Percentiles rank a stretch among this genome's conserved stretches.
These are phyloP conservation scores for Coemansia sp. DNA, from an alignment of 192 early-diverging fungal genomes.

Conservation along the genomic window DNA sequence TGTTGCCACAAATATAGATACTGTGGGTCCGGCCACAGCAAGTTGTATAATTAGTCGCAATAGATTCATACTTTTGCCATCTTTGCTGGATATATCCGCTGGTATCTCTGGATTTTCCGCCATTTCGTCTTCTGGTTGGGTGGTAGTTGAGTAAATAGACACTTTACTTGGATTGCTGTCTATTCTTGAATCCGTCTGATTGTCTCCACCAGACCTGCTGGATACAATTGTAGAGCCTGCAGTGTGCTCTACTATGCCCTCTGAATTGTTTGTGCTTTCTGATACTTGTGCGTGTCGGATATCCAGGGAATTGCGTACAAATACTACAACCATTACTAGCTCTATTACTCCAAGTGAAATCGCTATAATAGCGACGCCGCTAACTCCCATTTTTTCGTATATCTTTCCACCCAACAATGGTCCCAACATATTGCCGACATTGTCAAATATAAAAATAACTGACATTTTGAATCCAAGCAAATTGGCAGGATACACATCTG, in stretches of 20 bases:
- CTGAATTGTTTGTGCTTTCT: background rate
- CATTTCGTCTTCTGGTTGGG: background rate
- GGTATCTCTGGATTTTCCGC: background rate
- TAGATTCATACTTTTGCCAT: slow-evolving; percentile 6
- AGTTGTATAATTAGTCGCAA: slow-evolving; percentile 27
- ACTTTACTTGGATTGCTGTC: background rate
- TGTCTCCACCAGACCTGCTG: background rate
- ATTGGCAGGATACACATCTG: slow-evolving; percentile 48
- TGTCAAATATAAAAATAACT: slow-evolving; percentile 49
- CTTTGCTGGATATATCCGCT: background rate
- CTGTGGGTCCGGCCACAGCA: slow-evolving; percentile 39
- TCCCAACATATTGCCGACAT: slow-evolving; percentile 50
- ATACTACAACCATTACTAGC: slow-evolving; percentile 25
- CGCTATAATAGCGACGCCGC: slow-evolving; percentile 40
- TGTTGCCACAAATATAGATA: slow-evolving; percentile 45
- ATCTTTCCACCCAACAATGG: slow-evolving; percentile 44
- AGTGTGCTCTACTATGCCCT: background rate
- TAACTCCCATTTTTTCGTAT: slow-evolving; percentile 45
- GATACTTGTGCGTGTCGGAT: slow-evolving; percentile 15
- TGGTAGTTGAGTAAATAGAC: background rate
- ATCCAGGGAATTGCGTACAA: slow-evolving; percentile 49
- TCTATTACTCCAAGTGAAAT: slow-evolving; percentile 34
- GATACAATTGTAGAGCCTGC: slow-evolving; percentile 9
- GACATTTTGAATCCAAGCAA: slow-evolving; percentile 49
- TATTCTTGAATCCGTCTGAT: background rate